Evolutionary conservation across 1,284 basidiomycete species (phyloP).

Genomic region (Leccinum solheimii): DNA sequence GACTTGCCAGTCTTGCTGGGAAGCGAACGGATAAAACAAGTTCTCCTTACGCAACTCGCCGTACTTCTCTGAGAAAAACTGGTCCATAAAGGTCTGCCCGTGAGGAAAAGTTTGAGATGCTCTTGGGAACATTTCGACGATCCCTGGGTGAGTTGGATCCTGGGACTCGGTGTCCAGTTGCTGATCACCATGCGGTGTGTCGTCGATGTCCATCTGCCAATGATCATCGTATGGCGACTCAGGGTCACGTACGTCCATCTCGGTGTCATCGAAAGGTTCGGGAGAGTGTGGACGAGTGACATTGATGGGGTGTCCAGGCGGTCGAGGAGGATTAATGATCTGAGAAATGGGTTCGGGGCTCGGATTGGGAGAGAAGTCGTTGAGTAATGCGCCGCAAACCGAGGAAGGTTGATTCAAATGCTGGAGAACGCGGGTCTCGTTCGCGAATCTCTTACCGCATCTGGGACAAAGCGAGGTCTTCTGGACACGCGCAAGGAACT

Average conservation of each 20-base stretch:
- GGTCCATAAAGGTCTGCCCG: slow-evolving; percentile 4
- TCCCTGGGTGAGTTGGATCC: neutral
- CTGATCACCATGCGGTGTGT: too few species aligned
- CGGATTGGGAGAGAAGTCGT: neutral
- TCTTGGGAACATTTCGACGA: neutral
- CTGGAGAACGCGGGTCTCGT: neutral
- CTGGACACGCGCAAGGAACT: neutral
- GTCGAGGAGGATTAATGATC: neutral
- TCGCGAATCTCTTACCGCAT: slow-evolving; percentile 2
- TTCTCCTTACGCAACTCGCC: neutral
- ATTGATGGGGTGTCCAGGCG: too few species aligned
- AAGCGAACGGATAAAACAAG: slow-evolving; percentile 3
- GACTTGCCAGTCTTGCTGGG: slow-evolving; percentile 7
- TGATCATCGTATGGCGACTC: neutral
- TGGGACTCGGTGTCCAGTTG: neutral
- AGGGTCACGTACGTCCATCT: neutral
- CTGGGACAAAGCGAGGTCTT: neutral
- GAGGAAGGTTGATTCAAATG: slow-evolving; percentile 8
- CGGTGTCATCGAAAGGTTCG: neutral
- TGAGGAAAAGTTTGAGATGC: neutral
- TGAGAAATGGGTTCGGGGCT: neutral
- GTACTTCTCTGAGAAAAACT: slow-evolving; percentile 1
- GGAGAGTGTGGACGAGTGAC: neutral
- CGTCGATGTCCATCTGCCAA: too few species aligned
- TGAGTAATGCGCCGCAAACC: neutral